Base-by-base conservation (phyloP, 768 basidiomycete species). In the Baorangia bicolor region DNA sequence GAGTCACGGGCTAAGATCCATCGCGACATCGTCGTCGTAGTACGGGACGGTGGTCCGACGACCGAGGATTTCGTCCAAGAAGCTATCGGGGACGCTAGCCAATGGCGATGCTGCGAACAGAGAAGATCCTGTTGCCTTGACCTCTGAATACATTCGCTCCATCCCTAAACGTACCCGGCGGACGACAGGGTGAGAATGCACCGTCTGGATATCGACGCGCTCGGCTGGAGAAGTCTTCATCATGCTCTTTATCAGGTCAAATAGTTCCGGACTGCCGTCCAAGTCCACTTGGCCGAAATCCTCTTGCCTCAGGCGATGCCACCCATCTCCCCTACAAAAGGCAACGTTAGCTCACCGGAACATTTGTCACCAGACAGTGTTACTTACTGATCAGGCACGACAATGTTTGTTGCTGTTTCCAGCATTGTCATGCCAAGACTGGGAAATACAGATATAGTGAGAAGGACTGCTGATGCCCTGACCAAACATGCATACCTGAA, bases 391-490 rank as follows among this genome's bases (percentile, higher is more conserved):
- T 94, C 94, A 73, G 97, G 97, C 43, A 99, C 92, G 49, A 97
- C 84, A 65, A 98, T 94, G 69, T 99, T 99, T 59, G 92, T 84
- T 49, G 95, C 90, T 51, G 92, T 88, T 79, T 99, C 97, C 50
- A 99, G 82, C 75, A 98, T 86, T 59, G 92, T 90, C 82, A 98
- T 91, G 53, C 97, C 97, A 69, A 99, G 82, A 75, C 95, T 95
- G 69, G 51, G 64, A 40, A 57, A 63, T 57, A 53, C 66, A 37
- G 48, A 59, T 59, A 43, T 56, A 54, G 51, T 41, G 20, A 57
- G 18, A 46, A 21, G 31, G 20, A 28, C 33, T 27, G 10, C 31
- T 20, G 51, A 33, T 23, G 45, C 2, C 2, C 10, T 43, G 33
- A 21, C 28, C 41, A 58, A 49, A 77, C 88, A 74, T 69, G 76